Base-by-base conservation (phyloP, 2,329 filamentous ascomycete species). In the Talaromyces sp. region DNA sequence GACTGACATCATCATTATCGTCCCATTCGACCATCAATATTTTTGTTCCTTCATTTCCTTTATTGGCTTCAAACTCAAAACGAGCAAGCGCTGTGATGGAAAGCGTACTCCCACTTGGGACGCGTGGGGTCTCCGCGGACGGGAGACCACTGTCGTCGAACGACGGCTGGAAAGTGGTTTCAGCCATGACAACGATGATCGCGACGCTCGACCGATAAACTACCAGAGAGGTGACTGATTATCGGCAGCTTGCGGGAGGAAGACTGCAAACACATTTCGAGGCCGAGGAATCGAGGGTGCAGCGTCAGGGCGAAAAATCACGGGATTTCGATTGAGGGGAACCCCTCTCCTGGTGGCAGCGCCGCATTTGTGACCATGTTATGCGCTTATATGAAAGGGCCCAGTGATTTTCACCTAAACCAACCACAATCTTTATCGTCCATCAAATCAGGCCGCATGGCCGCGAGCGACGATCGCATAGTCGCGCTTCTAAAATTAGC, bases 21-120 rank as follows among this genome's bases (percentile, higher is more conserved):
- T 91, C 87, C 92, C 92, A 96, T 74, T 96, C 92, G 44, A 96
- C 88, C 91, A 96, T 95, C 68, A 96, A 80, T 65, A 96, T 88
- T 79, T 96, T 96, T 65, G 91, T 96, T 47, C 92, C 92, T 66
- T 93, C 89, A 69, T 91, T 91, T 56, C 86, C 89, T 72, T 84
- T 85, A 39, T 87, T 88, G 0, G 85, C 81, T 75, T 93, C 89
- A 72, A 96, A 96, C 73, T 96, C 92, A 76, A 96, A 96, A 62
- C 92, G 88, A 53, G 91, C 89, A 53, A 92, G 81, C n/a, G 88
- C 88, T 61, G 83, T 84, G 54, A 80, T 74, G 0, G 75, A 76
- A 70, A 81, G 70, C 15, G 68, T 65, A 25, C 59, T 59, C 2
- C 58, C 68, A 6, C 65, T 63, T 1, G 53, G 36, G 27, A 59